Conservation (phyloP, 805 yeast species). For the Ogataea degrootiae region DNA sequence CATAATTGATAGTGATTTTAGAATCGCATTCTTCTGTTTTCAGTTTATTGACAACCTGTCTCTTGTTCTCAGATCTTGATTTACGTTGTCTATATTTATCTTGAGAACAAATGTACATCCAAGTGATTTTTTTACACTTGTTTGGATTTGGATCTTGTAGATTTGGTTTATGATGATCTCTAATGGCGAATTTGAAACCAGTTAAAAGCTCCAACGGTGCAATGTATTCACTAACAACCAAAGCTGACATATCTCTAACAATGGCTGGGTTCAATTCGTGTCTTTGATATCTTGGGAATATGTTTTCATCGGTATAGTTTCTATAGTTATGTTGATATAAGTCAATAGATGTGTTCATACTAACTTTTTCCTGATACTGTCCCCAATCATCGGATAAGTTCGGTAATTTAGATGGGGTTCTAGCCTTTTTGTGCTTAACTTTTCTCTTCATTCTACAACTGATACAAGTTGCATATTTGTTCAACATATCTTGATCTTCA, state of each 20-base stretch:
- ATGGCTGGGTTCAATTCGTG: constrained; percentile 29
- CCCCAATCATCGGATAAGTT: constrained; percentile 32
- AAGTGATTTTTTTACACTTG: constrained; percentile 36
- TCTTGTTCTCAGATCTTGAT: constrained; percentile 35
- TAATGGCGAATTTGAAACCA: constrained; percentile 39
- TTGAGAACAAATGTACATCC: constrained; percentile 43
- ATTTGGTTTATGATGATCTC: constrained; percentile 39
- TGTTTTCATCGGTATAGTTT: constrained; percentile 26
- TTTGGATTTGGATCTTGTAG: constrained; percentile 31
- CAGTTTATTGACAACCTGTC: constrained; percentile 34
- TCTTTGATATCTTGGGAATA: constrained; percentile 32
- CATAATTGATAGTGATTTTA: constrained; percentile 35
- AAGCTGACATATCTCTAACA: constrained; percentile 32
- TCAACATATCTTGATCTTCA: constrained; percentile 30
- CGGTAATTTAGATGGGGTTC: constrained; percentile 29
- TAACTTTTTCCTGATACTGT: constrained; percentile 30
- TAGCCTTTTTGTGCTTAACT: constrained; percentile 28
- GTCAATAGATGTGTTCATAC: constrained; percentile 32
- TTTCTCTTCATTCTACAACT: constrained; percentile 37
- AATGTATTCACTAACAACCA: constrained; percentile 33
- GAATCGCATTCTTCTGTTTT: constrained; percentile 40
- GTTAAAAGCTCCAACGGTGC: constrained; percentile 37
- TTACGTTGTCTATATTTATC: constrained; percentile 39
- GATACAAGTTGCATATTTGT: constrained; percentile 38
- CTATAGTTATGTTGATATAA: constrained; percentile 33